Conservation (phyloP, 441 rosid genomes). For the Mallotus repandus region DNA sequence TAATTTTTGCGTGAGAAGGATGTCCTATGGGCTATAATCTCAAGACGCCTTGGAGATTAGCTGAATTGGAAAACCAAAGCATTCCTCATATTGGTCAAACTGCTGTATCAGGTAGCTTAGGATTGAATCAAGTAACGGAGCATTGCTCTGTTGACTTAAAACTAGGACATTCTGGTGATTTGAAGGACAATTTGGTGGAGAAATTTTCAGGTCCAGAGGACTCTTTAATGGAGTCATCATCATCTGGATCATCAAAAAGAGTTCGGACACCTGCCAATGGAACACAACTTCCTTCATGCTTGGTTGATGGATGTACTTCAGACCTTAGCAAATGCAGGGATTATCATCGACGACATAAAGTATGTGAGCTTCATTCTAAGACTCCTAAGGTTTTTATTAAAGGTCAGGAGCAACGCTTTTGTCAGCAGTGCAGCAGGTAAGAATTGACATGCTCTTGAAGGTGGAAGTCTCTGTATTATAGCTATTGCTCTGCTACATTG, state of each 20-base stretch:
- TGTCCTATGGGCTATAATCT: slow-evolving; percentile 30
- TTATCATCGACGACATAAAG: slow-evolving; percentile 73
- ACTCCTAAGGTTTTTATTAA: slow-evolving; percentile 51
- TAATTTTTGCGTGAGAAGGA: slow-evolving; percentile 14
- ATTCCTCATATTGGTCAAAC: slow-evolving; percentile 19
- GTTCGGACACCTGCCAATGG: slow-evolving; percentile 38
- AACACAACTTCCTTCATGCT: slow-evolving; percentile 51
- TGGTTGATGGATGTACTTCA: slow-evolving; percentile 67
- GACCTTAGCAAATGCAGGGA: slow-evolving; percentile 68
- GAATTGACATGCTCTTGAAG: slow-evolving; percentile 8
- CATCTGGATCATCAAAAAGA: slow-evolving; percentile 46
- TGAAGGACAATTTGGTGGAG: slow-evolving; percentile 19
- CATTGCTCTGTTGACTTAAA: slow-evolving; percentile 30
- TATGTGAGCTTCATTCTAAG: slow-evolving; percentile 68
- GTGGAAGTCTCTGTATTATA: neutral
- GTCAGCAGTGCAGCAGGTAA: slow-evolving; percentile 88
- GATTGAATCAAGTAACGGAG: slow-evolving; percentile 13
- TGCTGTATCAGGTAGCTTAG: slow-evolving; percentile 24
- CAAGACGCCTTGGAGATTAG: slow-evolving; percentile 25
- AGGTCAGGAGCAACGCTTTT: slow-evolving; percentile 64
- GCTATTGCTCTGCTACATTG: neutral
- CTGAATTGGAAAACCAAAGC: slow-evolving; percentile 24
- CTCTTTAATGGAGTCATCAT: slow-evolving; percentile 50
- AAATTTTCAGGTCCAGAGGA: slow-evolving; percentile 16
- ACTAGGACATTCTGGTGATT: slow-evolving; percentile 31